Conservation (phyloP, 106 monocot species). For the Dioscorea zingiberensis region DNA sequence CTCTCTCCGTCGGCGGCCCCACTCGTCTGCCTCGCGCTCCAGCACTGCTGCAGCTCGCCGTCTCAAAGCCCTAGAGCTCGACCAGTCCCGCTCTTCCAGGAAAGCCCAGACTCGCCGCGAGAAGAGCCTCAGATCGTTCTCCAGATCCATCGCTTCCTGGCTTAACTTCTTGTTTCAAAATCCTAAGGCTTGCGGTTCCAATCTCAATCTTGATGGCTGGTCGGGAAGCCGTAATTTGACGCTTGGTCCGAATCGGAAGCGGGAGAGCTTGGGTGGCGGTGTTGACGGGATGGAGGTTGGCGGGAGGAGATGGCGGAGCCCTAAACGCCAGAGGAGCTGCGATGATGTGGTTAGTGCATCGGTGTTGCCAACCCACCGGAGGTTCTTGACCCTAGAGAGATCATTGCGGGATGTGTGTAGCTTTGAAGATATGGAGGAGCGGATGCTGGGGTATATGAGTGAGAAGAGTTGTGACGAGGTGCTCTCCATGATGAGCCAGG, state of each 20-base stretch:
- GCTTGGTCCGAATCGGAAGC: constrained; percentile 14
- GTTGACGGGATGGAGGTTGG: not conserved
- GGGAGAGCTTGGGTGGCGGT: constrained; percentile 17
- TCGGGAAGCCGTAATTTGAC: not conserved
- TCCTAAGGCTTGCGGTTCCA: constrained; percentile 28
- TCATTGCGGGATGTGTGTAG: constrained; percentile 44
- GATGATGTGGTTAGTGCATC: not conserved
- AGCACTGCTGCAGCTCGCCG: constrained; percentile 14
- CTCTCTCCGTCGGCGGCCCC: constrained; percentile 1
- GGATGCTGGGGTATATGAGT: constrained; percentile 42
- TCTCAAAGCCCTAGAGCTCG: constrained; percentile 42
- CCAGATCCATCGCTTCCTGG: constrained; percentile 35
- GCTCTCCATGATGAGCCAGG: constrained; percentile 37
- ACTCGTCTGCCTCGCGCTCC: not conserved
- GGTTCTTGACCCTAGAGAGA: constrained; percentile 2
- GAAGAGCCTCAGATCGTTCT: constrained; percentile 18
- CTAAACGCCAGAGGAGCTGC: constrained; percentile 11
- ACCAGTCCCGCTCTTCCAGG: constrained; percentile 44
- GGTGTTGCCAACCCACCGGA: not conserved
- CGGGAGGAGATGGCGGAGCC: constrained; percentile 20
- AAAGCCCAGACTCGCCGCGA: constrained; percentile 24
- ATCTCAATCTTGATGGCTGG: not conserved
- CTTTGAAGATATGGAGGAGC: constrained; percentile 34
- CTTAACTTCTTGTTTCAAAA: constrained; percentile 41
- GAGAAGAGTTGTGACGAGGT: constrained; percentile 36